Percentiles rank a stretch among this genome's conserved stretches.
phyloP scores from a whole-genome alignment of 192 early-diverging fungal species.

The Gigaspora rosea region DNA sequence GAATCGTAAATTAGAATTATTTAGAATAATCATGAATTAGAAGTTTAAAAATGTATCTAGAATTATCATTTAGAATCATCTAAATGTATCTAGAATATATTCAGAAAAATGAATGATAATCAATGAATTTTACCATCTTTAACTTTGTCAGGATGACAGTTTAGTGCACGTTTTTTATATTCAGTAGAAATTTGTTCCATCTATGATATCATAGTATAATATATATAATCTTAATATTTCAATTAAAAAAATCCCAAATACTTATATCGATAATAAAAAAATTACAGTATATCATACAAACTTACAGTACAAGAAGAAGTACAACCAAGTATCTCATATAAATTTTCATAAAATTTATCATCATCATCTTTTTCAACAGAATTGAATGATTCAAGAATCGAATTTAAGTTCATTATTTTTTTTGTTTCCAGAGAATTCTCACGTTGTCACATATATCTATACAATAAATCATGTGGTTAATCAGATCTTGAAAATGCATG shows the following conservation, averaged over 20 bases:
- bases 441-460: no score
- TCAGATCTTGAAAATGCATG: no score
- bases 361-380: background rate
- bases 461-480: no score
- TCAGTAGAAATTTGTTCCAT: slow-evolving; percentile 25
- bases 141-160: slow-evolving; percentile 23
- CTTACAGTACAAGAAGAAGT: slow-evolving; percentile 11
- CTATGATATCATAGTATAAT: background rate
- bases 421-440: no score
- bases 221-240: no score
- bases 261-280: no score
- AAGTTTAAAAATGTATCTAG: no score
- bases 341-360: slow-evolving; percentile 22
- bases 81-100: no score
- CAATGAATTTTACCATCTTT: background rate
- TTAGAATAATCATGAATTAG: no score
- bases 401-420: slow-evolving; percentile 3
- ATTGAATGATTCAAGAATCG: background rate
- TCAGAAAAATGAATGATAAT: background rate
- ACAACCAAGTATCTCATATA: slow-evolving; percentile 12
- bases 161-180: slow-evolving; percentile 21
- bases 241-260: no score
- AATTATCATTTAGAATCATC: no score
- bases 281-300: background rate
- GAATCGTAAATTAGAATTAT: no score